Conservation (phyloP, 2,329 filamentous ascomycete genomes). For the Fusarium euwallaceae region DNA sequence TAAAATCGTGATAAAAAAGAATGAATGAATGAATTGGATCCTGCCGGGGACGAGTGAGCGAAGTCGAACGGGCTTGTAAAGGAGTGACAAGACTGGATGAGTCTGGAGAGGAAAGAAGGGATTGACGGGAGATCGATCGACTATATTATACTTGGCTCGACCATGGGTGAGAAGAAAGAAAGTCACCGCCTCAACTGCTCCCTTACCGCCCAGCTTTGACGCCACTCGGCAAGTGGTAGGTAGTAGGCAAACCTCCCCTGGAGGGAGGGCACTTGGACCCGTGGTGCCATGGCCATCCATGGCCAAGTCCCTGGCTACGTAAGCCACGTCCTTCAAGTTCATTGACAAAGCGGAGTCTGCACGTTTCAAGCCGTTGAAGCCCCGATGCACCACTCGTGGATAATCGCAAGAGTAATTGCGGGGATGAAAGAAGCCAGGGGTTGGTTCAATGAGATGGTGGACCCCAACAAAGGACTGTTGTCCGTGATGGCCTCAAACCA, state of each 20-base stretch:
- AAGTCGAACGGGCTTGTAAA: constrained; percentile 19
- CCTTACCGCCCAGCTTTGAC: neutral
- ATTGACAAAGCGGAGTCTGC: constrained; percentile 25
- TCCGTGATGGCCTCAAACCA: constrained; percentile 25
- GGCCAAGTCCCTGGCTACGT: constrained; percentile 9
- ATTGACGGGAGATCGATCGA: constrained; percentile 21
- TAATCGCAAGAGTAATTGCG: constrained; percentile 21
- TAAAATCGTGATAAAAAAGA: constrained; percentile 16
- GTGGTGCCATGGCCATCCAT: constrained; percentile 19
- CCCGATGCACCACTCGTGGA: constrained; percentile 18
- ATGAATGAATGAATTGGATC: constrained; percentile 33
- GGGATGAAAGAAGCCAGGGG: constrained; percentile 25
- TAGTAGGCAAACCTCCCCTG: neutral
- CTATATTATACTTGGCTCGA: constrained; percentile 33
- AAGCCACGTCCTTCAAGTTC: constrained; percentile 30
- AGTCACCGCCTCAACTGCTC: neutral
- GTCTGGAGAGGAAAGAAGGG: constrained; percentile 25
- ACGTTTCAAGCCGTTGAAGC: constrained; percentile 33
- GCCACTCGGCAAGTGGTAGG: constrained; percentile 5
- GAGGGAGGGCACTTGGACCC: constrained; percentile 4
- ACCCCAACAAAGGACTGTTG: constrained; percentile 15
- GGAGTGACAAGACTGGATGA: constrained; percentile 36
- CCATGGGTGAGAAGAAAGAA: neutral
- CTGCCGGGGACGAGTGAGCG: constrained; percentile 38
- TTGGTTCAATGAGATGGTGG: too few relatives aligned